phyloP scores from a whole-genome alignment of 2,329 filamentous ascomycete genomes.

The Xylaria sp. region DNA sequence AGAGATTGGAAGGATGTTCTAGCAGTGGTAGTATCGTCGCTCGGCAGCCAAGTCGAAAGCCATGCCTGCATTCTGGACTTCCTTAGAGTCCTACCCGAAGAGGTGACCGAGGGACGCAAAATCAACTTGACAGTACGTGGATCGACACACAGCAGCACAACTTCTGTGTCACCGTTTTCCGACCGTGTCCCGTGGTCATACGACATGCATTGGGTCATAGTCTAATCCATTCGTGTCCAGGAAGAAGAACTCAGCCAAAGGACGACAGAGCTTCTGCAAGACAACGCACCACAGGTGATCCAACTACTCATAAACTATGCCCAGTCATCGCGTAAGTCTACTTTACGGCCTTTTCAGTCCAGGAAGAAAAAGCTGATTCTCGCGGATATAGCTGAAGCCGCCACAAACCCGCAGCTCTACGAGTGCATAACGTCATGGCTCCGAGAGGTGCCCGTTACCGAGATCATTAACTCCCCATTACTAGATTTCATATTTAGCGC shows the following conservation, averaged over 20 bases:
- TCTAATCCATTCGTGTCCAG: constrained; percentile 69
- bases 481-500: constrained; percentile 84
- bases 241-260: constrained; percentile 92
- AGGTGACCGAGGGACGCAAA: constrained; percentile 99
- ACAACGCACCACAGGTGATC: constrained; percentile 90
- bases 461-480: constrained; percentile 86
- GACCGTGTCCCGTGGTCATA: constrained; percentile 43
- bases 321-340: constrained; percentile 82
- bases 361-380: constrained; percentile 38
- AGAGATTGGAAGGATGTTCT: constrained; percentile 94
- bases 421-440: constrained; percentile 98
- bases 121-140: constrained; percentile 98
- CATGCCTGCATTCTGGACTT: constrained; percentile 94
- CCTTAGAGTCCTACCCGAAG: constrained; percentile 94
- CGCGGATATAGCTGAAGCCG: constrained; percentile 69
- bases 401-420: constrained; percentile 88
- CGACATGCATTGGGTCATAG: constrained; percentile 52
- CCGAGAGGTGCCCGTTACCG: constrained; percentile 85
- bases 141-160: constrained; percentile 65
- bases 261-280: constrained; percentile 88
- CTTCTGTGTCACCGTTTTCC: constrained; percentile 47
- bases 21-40: constrained; percentile 78
- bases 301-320: constrained; percentile 89
- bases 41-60: constrained; percentile 80
- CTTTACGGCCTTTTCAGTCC: no score